Conservation (phyloP, 306 rosid genomes). For the cucumber (Cucumis sativus) region Cucumber_9930_V3 NC_026660.2:22055001-22055500, state of each 20-base stretch:
- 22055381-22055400: not conserved
- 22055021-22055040: not conserved
- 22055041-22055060: not conserved
- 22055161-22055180: not conserved
- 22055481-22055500: conserved; percentile 47
- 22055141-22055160: not conserved
- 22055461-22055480: conserved; percentile 89
- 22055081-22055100: not conserved
- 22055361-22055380: conserved; percentile 11
- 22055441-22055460: conserved; percentile 34
- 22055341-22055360: conserved; percentile 81
- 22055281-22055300: conserved; percentile 51
- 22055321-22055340: conserved; percentile 89
- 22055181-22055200: not conserved
- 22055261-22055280: conserved; percentile 7
- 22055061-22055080: not conserved
- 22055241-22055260: not conserved
- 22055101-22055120: not conserved
- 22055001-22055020: not conserved
- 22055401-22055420: conserved; percentile 5
- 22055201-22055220: not conserved
- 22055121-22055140: not conserved
- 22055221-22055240: not conserved
- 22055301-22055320: conserved; percentile 58
- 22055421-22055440: conserved; percentile 14